Conservation (phyloP, 257 asterid genomes). For the Jasminum sambac region DNA sequence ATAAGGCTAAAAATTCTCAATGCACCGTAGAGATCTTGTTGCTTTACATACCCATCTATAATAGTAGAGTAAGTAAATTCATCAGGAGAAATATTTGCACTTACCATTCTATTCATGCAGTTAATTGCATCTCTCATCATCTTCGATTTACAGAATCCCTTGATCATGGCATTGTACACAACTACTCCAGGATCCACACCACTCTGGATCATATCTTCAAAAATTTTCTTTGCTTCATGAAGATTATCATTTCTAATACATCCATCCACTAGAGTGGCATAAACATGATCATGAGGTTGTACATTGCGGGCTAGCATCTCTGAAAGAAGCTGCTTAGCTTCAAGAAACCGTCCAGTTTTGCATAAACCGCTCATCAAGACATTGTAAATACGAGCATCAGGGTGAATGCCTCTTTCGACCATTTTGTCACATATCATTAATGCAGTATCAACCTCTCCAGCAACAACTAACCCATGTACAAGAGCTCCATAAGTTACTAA, state of each 20-base stretch:
- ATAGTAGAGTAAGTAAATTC: slow-evolving; percentile 77
- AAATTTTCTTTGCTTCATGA: slow-evolving; percentile 63
- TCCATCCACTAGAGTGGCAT: slow-evolving; percentile 87
- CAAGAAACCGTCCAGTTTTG: slow-evolving; percentile 54
- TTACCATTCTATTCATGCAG: slow-evolving; percentile 54
- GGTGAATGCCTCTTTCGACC: slow-evolving; percentile 62
- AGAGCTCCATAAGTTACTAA: slow-evolving; percentile 71
- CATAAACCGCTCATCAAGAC: slow-evolving; percentile 77
- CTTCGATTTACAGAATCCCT: slow-evolving; percentile 83
- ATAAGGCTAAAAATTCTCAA: slow-evolving; percentile 53
- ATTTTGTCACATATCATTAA: slow-evolving; percentile 62
- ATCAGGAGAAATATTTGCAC: slow-evolving; percentile 56
- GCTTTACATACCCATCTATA: slow-evolving; percentile 81
- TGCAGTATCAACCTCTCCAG: slow-evolving; percentile 79
- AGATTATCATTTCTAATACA: slow-evolving; percentile 61
- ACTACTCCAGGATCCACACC: slow-evolving; percentile 74
- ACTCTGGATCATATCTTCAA: slow-evolving; percentile 42
- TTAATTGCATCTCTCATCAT: slow-evolving; percentile 65
- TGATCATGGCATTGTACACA: slow-evolving; percentile 82
- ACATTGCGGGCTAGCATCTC: slow-evolving; percentile 72
- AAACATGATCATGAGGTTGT: slow-evolving; percentile 62
- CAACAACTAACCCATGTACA: slow-evolving; percentile 68
- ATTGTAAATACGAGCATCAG: slow-evolving; percentile 83
- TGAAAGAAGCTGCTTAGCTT: slow-evolving; percentile 56
- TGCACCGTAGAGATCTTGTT: slow-evolving; percentile 59